Conservation (phyloP, 208 protist genomes). For the Polymyxa betae region DNA sequence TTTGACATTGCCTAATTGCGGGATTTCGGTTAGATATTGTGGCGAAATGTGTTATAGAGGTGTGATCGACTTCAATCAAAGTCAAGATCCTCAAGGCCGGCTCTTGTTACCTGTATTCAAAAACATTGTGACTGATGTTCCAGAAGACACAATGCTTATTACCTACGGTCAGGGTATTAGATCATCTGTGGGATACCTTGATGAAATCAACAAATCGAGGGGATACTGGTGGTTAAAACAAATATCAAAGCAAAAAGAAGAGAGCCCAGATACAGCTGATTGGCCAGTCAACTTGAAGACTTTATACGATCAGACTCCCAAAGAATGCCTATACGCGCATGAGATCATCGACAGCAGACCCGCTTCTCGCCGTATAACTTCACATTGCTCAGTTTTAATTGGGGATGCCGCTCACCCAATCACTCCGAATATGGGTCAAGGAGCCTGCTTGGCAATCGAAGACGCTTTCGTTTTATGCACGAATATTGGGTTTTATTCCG, state of each 20-base stretch:
- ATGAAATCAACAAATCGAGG: not conserved
- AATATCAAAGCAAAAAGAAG: not conserved
- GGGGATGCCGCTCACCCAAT: slow-evolving; percentile 41
- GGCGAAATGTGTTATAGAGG: slow-evolving; percentile 37
- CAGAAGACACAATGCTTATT: not conserved
- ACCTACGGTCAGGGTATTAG: not conserved
- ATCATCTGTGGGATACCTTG: not conserved
- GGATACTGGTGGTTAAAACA: slow-evolving; percentile 44
- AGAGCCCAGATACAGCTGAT: not conserved
- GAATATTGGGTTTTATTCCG: not conserved
- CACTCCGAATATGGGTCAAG: slow-evolving; percentile 49
- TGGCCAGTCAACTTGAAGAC: not conserved
- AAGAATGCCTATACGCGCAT: not conserved
- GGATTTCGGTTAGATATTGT: not conserved
- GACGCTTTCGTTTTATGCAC: slow-evolving; percentile 8
- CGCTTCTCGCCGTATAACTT: not conserved
- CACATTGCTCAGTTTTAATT: not conserved
- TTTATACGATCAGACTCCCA: slow-evolving; percentile 5
- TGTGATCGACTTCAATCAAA: not conserved
- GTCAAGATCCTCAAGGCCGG: too few species aligned
- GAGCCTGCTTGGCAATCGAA: slow-evolving; percentile 34
- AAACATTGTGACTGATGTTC: not conserved
- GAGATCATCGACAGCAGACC: slow-evolving; percentile 4
- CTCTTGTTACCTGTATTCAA: too few species aligned
- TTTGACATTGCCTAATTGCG: too few species aligned